Evolutionary conservation across 2,329 filamentous ascomycete species (phyloP).

Genomic region (Blastomyces percursus): DNA sequence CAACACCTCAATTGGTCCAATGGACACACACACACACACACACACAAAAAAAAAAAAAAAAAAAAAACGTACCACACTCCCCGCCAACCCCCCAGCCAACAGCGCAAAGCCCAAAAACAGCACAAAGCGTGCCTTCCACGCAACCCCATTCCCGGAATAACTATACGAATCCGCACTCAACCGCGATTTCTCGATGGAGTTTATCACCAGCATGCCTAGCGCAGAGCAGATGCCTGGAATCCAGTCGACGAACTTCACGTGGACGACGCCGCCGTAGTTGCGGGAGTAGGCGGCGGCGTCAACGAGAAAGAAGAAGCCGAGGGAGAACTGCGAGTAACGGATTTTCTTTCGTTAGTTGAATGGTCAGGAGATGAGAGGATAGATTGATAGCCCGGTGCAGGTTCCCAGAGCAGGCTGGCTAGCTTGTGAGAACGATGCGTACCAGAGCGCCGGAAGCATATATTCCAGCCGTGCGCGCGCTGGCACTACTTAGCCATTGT

Average conservation of each 20-base stretch:
- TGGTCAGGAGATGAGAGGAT: neutral
- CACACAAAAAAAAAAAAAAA: neutral
- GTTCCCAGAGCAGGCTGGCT: neutral
- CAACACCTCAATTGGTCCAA: neutral
- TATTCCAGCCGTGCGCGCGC: slow-evolving; percentile 53
- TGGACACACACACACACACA: too few relatives aligned
- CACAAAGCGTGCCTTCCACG: slow-evolving; percentile 60
- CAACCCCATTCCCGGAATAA: slow-evolving; percentile 54
- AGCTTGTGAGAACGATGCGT: slow-evolving; percentile 19
- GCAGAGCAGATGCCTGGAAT: slow-evolving; percentile 59
- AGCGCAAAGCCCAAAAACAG: slow-evolving; percentile 59
- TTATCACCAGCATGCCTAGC: slow-evolving; percentile 61
- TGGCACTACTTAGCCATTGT: slow-evolving; percentile 55
- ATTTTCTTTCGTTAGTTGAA: neutral
- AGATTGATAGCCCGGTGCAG: neutral
- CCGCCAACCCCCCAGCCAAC: slow-evolving; percentile 56
- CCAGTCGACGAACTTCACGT: slow-evolving; percentile 62
- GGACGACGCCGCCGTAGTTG: slow-evolving; percentile 49
- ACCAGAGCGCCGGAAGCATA: slow-evolving; percentile 57
- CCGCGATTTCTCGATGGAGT: slow-evolving; percentile 58
- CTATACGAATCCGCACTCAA: slow-evolving; percentile 54
- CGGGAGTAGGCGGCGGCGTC: slow-evolving; percentile 55
- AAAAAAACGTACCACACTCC: slow-evolving; percentile 43
- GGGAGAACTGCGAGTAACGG: slow-evolving; percentile 46
- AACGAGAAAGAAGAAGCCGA: slow-evolving; percentile 59